Percentiles rank a stretch among this genome's conserved stretches.
phyloP scores from a whole-genome alignment of 371 early-diverging fungal species.

The Rhizopus delemar region DNA sequence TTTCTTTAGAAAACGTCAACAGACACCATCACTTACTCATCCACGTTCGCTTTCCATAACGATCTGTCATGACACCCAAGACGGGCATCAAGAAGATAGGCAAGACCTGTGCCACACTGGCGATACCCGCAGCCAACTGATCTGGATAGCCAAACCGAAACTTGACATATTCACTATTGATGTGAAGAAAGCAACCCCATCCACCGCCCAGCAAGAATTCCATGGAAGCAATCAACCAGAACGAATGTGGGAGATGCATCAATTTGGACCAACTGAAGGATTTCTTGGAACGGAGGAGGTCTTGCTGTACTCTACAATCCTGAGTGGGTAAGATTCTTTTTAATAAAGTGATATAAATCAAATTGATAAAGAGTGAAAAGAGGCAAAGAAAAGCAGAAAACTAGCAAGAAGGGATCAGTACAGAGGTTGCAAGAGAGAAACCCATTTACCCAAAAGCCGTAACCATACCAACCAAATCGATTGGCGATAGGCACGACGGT shows the following conservation, averaged over 20 bases:
- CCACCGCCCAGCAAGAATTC: constrained; percentile 68
- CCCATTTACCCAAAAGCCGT: constrained; percentile 65
- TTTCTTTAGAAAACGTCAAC: background rate
- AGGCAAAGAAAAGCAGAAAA: constrained; percentile 63
- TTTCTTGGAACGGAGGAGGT: constrained; percentile 56
- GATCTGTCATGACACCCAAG: constrained; percentile 64
- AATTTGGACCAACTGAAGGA: constrained; percentile 61
- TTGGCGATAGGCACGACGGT: constrained; percentile 66
- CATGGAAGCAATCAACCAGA: constrained; percentile 65
- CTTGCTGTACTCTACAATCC: constrained; percentile 38
- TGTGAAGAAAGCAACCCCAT: constrained; percentile 76
- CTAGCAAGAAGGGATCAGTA: constrained; percentile 16
- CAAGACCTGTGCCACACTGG: constrained; percentile 66
- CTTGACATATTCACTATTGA: constrained; percentile 72
- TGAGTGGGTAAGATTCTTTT: constrained; percentile 21
- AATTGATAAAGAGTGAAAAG: constrained; percentile 60
- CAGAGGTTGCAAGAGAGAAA: background rate
- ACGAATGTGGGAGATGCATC: constrained; percentile 61
- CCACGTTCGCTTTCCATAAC: constrained; percentile 61
- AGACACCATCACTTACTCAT: constrained; percentile 42
- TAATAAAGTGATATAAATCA: constrained; percentile 60
- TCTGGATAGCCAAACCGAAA: constrained; percentile 58
- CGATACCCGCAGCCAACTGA: constrained; percentile 61
- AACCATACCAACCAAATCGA: constrained; percentile 69
- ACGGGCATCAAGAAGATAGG: constrained; percentile 71